Percentiles rank a stretch among this genome's conserved stretches.
Evolutionary conservation across 495 filamentous ascomycete genomes (phyloP).

Genomic region (Saxophila tyrrhenica): DNA sequence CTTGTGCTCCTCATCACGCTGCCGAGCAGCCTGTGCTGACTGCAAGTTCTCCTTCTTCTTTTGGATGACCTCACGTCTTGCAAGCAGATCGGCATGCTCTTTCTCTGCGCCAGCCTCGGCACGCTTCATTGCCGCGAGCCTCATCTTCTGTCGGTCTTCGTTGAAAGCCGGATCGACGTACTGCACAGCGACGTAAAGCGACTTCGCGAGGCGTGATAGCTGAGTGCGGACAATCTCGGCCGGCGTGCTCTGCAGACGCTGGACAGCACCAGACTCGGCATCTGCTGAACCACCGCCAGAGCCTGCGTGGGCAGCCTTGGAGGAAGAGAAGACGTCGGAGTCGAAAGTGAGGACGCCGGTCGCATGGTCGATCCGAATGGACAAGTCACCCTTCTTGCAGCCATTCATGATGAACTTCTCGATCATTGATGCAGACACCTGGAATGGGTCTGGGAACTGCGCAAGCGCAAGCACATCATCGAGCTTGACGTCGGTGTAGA

Average conservation of each 20-base stretch:
- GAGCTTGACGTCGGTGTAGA: constrained; percentile 96
- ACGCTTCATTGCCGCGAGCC: constrained; percentile 65
- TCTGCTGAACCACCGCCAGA: constrained; percentile 82
- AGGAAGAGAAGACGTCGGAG: constrained; percentile 93
- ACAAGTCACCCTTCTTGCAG: constrained; percentile 97
- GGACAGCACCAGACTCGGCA: constrained; percentile 70
- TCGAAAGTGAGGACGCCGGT: constrained; percentile 93
- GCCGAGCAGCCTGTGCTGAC: constrained; percentile 67
- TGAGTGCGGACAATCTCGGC: constrained; percentile 96
- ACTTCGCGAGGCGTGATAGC: constrained; percentile 80
- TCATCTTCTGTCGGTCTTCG: constrained; percentile 63
- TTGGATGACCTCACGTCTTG: constrained; percentile 80
- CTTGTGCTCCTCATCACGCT: constrained; percentile 81
- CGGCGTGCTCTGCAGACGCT: constrained; percentile 92
- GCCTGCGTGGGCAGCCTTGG: constrained; percentile 82
- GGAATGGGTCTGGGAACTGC: constrained; percentile 93
- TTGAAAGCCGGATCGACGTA: constrained; percentile 87
- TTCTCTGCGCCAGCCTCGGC: constrained; percentile 78
- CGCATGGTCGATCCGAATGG: constrained; percentile 91
- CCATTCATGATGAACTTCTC: constrained; percentile 99
- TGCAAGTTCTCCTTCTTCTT: constrained; percentile 93
- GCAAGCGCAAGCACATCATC: constrained; percentile 88
- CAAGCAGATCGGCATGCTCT: constrained; percentile 81
- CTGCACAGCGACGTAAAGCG: constrained; percentile 82
- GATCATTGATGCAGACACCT: constrained; percentile 80